Evolutionary conservation across 306 rosid species (phyloP).

Genomic region (Vachellia pachyceras): DNA sequence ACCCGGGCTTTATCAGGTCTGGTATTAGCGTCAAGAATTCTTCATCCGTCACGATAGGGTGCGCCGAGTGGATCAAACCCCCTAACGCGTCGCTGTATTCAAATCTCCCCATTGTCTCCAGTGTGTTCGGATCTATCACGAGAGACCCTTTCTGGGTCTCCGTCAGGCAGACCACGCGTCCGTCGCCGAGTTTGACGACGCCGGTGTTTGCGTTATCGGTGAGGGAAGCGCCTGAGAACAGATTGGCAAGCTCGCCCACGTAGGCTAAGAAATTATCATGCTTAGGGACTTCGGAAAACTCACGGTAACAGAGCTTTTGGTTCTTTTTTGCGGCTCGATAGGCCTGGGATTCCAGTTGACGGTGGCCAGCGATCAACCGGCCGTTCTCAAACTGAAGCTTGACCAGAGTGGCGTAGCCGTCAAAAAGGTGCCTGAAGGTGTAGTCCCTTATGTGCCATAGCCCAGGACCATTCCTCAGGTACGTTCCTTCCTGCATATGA

Average conservation of each 20-base stretch:
- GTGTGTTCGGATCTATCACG: constrained; percentile 66
- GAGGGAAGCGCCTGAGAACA: constrained; percentile 83
- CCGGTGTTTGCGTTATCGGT: constrained; percentile 96
- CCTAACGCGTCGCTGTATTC: constrained; percentile 83
- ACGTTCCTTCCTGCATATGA: constrained; percentile 90
- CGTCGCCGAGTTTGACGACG: constrained; percentile 76
- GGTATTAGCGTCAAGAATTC: constrained; percentile 85
- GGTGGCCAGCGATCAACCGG: constrained; percentile 67
- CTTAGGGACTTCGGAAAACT: constrained; percentile 89
- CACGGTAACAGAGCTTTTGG: constrained; percentile 79
- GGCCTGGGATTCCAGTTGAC: constrained; percentile 82
- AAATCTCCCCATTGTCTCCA: constrained; percentile 74
- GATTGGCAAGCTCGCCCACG: constrained; percentile 69
- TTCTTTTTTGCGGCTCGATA: constrained; percentile 78
- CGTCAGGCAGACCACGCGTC: constrained; percentile 87
- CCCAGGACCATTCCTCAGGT: constrained; percentile 94
- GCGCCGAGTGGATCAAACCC: constrained; percentile 90
- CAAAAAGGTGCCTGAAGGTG: constrained; percentile 91
- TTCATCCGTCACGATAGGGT: constrained; percentile 77
- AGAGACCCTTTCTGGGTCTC: constrained; percentile 96
- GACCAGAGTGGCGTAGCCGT: constrained; percentile 87
- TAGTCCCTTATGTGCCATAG: constrained; percentile 84
- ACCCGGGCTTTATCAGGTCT: constrained; percentile 77
- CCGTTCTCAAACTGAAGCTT: constrained; percentile 68
- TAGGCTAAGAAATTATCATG: constrained; percentile 65